Conservation (phyloP, 768 basidiomycete genomes). For the Lactifluus pinguis region DNA sequence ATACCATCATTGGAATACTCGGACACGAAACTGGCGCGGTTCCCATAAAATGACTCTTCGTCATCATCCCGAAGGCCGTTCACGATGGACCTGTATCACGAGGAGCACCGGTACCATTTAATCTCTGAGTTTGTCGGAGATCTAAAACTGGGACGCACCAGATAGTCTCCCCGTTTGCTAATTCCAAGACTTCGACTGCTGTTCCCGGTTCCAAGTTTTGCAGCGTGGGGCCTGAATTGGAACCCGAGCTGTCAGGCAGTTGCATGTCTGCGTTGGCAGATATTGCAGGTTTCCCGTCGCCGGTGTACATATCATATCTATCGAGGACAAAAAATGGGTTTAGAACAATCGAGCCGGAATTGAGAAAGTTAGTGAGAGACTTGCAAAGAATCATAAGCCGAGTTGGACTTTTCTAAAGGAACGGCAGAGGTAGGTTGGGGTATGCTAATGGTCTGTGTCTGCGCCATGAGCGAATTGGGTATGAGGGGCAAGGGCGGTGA, state of each 20-base stretch:
- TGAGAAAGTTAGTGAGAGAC: constrained; percentile 27
- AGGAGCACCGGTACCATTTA: constrained; percentile 19
- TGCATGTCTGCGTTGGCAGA: constrained; percentile 28
- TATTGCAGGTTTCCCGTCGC: constrained; percentile 39
- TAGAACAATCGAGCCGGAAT: constrained; percentile 4
- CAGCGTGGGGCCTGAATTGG: constrained; percentile 21
- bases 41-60: constrained; percentile 55
- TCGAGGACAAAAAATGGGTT: constrained; percentile 7
- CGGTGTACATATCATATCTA: constrained; percentile 76
- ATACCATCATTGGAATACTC: constrained; percentile 70
- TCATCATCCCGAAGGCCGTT: constrained; percentile 77
- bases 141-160: constrained; percentile 45
- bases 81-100: constrained; percentile 58
- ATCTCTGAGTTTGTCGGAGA: constrained; percentile 1
- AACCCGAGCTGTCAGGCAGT: constrained; percentile 22
- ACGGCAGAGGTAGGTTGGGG: constrained; percentile 32
- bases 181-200: constrained; percentile 70
- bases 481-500: constrained; percentile 65
- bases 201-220: constrained; percentile 40
- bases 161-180: constrained; percentile 82
- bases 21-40: constrained; percentile 64
- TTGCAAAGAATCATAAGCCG: constrained; percentile 72
- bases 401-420: constrained; percentile 55
- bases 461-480: constrained; percentile 41
- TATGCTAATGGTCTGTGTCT: constrained; percentile 28